Conservation (phyloP, 2,329 filamentous ascomycete genomes). For the Trichoderma harzianum region DNA sequence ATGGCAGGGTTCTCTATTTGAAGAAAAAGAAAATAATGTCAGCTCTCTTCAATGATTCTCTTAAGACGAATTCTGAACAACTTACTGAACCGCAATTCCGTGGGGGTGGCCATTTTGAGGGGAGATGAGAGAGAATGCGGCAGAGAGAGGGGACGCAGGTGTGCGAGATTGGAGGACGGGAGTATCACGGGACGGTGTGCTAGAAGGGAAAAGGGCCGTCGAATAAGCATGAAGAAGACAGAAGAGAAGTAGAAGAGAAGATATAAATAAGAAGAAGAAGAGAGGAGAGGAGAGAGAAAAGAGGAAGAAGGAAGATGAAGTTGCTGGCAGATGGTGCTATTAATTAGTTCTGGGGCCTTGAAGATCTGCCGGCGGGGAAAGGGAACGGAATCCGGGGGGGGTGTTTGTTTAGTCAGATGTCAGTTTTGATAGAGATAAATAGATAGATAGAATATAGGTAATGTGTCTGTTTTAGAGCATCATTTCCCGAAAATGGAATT, state of each 20-base stretch:
- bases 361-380: neutral
- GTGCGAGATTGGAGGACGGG: neutral
- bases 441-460: too few relatives aligned
- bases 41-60: neutral
- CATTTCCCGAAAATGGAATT: neutral
- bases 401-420: neutral
- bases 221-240: neutral
- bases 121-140: neutral
- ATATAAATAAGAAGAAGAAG: neutral
- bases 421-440: neutral
- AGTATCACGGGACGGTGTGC: neutral
- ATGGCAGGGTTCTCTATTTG: slow-evolving; percentile 45
- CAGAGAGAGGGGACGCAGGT: neutral
- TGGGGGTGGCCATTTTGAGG: neutral
- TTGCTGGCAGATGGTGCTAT: neutral
- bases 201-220: neutral
- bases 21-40: neutral
- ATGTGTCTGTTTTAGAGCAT: neutral
- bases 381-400: neutral
- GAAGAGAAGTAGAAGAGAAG: too few relatives aligned
- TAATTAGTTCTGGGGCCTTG: neutral
- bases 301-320: neutral
- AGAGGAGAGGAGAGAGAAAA: too few relatives aligned
- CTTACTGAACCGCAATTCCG: slow-evolving; percentile 36
- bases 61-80: neutral